These are phyloP conservation scores for Mycena filopes DNA, from an alignment of 768 basidiomycete species.

Conservation along the genomic window DNA sequence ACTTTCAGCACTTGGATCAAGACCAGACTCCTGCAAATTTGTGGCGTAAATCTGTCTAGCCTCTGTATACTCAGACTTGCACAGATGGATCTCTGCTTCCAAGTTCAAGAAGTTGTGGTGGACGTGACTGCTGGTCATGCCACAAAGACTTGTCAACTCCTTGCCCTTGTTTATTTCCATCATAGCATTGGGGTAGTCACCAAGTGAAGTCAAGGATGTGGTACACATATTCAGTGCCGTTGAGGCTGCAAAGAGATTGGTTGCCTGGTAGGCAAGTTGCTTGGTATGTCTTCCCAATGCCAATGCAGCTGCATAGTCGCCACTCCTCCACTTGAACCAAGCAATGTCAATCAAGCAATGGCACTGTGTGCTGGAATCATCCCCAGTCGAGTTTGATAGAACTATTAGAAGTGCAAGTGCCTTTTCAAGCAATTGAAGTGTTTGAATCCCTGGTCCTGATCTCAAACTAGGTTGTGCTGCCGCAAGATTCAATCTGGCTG, in stretches of 20 bases:
- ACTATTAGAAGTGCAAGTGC: background rate
- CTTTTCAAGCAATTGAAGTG: too few relatives aligned
- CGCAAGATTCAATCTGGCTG: background rate
- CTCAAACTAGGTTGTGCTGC: background rate
- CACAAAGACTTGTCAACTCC: background rate
- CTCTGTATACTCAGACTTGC: conserved; percentile 8
- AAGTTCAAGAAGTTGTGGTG: background rate
- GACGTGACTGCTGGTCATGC: background rate
- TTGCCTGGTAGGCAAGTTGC: background rate
- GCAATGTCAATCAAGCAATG: background rate
- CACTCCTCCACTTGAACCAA: too few relatives aligned
- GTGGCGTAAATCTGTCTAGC: background rate
- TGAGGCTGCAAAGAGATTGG: background rate
- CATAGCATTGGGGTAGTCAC: background rate
- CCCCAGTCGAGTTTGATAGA: background rate
- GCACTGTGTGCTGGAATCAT: too few relatives aligned
- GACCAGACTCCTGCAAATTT: too few relatives aligned
- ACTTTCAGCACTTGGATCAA: background rate
- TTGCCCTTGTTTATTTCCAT: background rate
- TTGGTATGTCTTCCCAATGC: too few relatives aligned
- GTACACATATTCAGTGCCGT: background rate
- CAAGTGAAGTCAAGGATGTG: background rate
- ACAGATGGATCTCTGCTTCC: background rate
- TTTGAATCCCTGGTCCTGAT: background rate
- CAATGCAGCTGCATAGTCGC: background rate